Conservation (phyloP, 2,329 filamentous ascomycete species). For the Scolecobasidium constrictum region DNA sequence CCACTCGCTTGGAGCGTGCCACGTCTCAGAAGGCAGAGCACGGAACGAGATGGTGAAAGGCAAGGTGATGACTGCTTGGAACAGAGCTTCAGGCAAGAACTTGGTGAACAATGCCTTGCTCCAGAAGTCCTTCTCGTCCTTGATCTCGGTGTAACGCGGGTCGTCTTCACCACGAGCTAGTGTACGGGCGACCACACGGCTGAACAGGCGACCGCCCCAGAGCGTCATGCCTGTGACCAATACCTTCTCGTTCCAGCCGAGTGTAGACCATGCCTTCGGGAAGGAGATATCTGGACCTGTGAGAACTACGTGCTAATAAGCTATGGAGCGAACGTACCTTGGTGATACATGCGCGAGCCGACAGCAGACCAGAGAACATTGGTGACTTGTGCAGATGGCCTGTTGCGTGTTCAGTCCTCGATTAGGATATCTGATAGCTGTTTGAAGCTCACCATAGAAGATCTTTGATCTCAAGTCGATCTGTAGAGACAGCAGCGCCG, state of each 20-base stretch:
- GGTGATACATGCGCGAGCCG: conserved; percentile 37
- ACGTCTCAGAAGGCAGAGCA: conserved; percentile 3
- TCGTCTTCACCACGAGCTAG: conserved; percentile 44
- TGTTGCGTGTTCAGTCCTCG: neutral
- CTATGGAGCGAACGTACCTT: too few relatives aligned
- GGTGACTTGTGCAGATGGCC: conserved; percentile 38
- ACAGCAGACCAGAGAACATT: conserved; percentile 53
- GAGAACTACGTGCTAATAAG: too few relatives aligned
- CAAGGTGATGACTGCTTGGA: conserved; percentile 45
- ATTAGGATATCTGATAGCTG: too few relatives aligned
- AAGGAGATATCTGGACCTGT: conserved; percentile 28
- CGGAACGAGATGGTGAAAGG: conserved; percentile 47
- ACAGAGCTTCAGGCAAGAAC: conserved; percentile 47
- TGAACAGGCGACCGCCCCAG: conserved; percentile 48
- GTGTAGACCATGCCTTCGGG: conserved; percentile 23
- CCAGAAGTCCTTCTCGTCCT: conserved; percentile 46
- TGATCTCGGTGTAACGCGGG: conserved; percentile 41
- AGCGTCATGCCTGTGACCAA: conserved; percentile 45
- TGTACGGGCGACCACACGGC: conserved; percentile 40
- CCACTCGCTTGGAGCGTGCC: conserved; percentile 16
- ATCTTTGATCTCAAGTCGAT: conserved; percentile 50
- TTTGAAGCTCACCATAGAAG: conserved; percentile 38
- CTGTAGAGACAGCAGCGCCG: conserved; percentile 38
- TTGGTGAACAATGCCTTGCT: conserved; percentile 42
- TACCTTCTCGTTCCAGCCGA: conserved; percentile 42